These are phyloP conservation scores for Fennellomyces sp. DNA, from an alignment of 371 early-diverging fungal genomes.

Conservation along the genomic window DNA sequence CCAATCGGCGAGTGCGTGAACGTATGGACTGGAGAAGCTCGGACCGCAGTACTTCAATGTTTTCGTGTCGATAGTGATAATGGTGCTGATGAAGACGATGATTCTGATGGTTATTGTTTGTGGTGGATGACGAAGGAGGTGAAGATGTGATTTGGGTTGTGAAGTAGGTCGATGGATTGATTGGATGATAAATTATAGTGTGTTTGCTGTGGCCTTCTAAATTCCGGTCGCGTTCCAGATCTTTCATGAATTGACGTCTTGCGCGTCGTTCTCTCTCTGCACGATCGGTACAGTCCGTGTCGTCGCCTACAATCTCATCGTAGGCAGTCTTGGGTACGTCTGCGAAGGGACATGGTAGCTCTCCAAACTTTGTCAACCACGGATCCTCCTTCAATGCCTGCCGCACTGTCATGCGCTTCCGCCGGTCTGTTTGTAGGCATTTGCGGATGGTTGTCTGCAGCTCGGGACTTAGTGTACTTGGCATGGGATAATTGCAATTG, in stretches of 20 bases:
- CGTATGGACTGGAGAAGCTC: constrained; percentile 43
- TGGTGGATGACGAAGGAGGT: not conserved
- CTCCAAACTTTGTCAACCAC: constrained; percentile 48
- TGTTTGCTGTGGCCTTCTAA: constrained; percentile 21
- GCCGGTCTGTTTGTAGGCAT: constrained; percentile 50
- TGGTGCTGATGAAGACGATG: constrained; percentile 9
- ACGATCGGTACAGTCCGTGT: constrained; percentile 20
- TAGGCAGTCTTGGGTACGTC: constrained; percentile 20
- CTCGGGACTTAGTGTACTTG: constrained; percentile 38
- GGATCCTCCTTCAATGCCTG: constrained; percentile 53
- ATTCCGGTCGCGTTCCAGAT: constrained; percentile 35
- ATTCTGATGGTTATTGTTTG: constrained; percentile 7
- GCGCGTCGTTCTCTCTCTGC: constrained; percentile 31
- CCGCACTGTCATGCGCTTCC: constrained; percentile 47
- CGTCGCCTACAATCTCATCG: constrained; percentile 20
- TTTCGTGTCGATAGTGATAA: constrained; percentile 24
- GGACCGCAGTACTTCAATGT: constrained; percentile 40
- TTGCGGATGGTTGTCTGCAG: constrained; percentile 53
- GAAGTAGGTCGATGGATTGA: constrained; percentile 44
- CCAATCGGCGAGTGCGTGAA: constrained; percentile 28
- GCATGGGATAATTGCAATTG: constrained; percentile 58
- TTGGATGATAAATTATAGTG: constrained; percentile 48
- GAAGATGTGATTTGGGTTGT: constrained; percentile 14
- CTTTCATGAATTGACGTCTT: constrained; percentile 33
- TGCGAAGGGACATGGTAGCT: constrained; percentile 29